Conservation (phyloP, 2,329 filamentous ascomycete species). For the Waltergamsia citrina region DNA sequence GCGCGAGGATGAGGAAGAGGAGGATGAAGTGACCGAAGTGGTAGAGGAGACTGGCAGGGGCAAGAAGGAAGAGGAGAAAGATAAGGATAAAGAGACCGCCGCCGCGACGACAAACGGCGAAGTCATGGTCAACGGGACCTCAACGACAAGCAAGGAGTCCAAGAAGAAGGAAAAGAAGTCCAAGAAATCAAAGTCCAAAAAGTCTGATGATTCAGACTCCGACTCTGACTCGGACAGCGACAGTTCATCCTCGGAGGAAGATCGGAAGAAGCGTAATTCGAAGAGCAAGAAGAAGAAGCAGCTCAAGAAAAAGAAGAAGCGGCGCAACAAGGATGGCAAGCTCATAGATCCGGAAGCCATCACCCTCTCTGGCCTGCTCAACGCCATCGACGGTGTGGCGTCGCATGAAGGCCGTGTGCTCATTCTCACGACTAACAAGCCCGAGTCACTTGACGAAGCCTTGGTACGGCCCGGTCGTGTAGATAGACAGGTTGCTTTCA, state of each 20-base stretch:
- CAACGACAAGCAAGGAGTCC: constrained; percentile 24
- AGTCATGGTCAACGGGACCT: constrained; percentile 21
- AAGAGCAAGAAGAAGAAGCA: constrained; percentile 8
- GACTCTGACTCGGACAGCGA: constrained; percentile 13
- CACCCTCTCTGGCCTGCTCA: constrained; percentile 69
- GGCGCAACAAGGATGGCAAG: constrained; percentile 12
- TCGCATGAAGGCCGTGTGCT: constrained; percentile 71
- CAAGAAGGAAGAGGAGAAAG: constrained; percentile 5
- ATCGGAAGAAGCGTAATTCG: constrained; percentile 10
- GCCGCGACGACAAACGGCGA: background rate
- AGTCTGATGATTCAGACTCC: constrained; percentile 10
- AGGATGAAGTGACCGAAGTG: constrained; percentile 15
- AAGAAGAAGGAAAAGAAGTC: no score
- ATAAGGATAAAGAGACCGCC: background rate
- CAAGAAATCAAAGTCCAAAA: constrained; percentile 12
- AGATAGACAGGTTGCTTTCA: constrained; percentile 59
- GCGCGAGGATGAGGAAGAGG: constrained; percentile 24
- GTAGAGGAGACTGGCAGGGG: constrained; percentile 10
- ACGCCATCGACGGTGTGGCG: constrained; percentile 75
- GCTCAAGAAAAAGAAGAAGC: constrained; percentile 8
- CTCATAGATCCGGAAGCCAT: constrained; percentile 34
- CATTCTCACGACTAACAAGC: constrained; percentile 75
- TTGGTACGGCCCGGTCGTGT: constrained; percentile 66
- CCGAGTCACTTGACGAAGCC: constrained; percentile 63
- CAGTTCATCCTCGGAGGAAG: constrained; percentile 8